phyloP scores from a whole-genome alignment of 2,329 filamentous ascomycete genomes.

The Fusarium illudens region DNA sequence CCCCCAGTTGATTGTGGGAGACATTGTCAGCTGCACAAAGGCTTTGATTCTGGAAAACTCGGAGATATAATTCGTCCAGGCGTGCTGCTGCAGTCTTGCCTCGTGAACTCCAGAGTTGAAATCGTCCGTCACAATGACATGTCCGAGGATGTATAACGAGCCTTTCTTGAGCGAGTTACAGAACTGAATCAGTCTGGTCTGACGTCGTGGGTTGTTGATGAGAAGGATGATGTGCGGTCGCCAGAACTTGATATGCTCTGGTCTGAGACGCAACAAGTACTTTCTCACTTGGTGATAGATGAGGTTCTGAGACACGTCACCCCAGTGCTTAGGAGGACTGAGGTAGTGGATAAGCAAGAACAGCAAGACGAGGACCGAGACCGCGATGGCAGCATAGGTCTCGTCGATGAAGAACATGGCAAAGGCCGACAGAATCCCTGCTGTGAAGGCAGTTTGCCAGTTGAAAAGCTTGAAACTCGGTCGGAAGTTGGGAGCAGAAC shows the following conservation, averaged over 20 bases:
- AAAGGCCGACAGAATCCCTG: conserved; percentile 76
- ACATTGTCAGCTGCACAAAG: conserved; percentile 87
- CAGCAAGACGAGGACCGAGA: conserved; percentile 76
- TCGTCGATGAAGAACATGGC: conserved; percentile 94
- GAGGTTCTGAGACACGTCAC: conserved; percentile 86
- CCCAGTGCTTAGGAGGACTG: conserved; percentile 87
- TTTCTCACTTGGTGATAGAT: conserved; percentile 89
- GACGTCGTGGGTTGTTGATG: conserved; percentile 81
- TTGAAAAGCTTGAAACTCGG: conserved; percentile 91
- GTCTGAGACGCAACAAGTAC: conserved; percentile 81
- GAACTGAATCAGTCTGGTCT: conserved; percentile 86
- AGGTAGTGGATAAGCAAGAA: conserved; percentile 88
- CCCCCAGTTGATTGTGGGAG: conserved; percentile 85
- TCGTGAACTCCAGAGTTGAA: conserved; percentile 82
- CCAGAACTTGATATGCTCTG: conserved; percentile 95
- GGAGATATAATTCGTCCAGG: conserved; percentile 84
- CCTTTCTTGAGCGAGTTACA: conserved; percentile 94
- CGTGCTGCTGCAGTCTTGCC: conserved; percentile 79
- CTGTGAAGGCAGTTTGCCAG: conserved; percentile 80
- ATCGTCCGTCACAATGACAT: conserved; percentile 86
- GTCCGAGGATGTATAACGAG: conserved; percentile 82
- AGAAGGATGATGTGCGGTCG: conserved; percentile 86
- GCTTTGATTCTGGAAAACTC: conserved; percentile 88
- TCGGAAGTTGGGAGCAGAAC: conserved; percentile 87
- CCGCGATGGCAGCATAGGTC: conserved; percentile 78